A percentile compares a stretch with the other conserved stretches of the same genome.
Conservation (phyloP, 2,329 filamentous ascomycete genomes). For the Zasmidium angulare region DNA sequence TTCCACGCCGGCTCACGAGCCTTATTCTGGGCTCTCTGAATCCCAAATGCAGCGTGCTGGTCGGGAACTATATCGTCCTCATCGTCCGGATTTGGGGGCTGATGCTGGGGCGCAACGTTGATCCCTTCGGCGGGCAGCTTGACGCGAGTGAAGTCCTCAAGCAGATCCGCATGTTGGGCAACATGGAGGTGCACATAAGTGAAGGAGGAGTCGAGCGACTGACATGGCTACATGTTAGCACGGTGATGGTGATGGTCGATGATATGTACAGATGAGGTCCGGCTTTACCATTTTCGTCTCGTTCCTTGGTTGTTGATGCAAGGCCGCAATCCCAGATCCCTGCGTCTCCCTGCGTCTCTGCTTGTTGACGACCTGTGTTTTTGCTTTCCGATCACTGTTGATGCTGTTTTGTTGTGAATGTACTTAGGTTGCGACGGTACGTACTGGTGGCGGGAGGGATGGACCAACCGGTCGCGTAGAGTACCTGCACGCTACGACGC, state of each 20-base stretch:
- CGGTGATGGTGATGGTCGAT: no score
- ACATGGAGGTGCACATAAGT: conserved; percentile 75
- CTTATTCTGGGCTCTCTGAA: conserved; percentile 74
- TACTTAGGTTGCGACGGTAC: background rate
- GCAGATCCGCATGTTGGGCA: conserved; percentile 71
- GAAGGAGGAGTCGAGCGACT: conserved; percentile 70
- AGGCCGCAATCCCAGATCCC: background rate
- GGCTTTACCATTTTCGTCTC: background rate
- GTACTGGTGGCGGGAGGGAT: background rate
- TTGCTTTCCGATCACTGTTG: background rate
- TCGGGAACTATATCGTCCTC: conserved; percentile 85
- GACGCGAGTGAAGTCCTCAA: conserved; percentile 59
- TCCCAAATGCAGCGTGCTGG: conserved; percentile 84
- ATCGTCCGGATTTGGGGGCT: conserved; percentile 82
- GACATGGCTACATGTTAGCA: conserved; percentile 1
- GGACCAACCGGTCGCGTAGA: background rate
- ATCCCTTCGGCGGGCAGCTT: conserved; percentile 64
- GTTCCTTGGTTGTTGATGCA: background rate
- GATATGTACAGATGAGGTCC: background rate
- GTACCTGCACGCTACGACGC: background rate
- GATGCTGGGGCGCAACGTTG: conserved; percentile 75
- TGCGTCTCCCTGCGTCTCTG: no score
- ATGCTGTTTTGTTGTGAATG: background rate
- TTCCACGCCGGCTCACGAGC: conserved; percentile 73
- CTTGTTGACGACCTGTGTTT: background rate